Base-by-base conservation (phyloP, 345 rosid genomes). In the Eucalyptus tenuipes region DNA sequence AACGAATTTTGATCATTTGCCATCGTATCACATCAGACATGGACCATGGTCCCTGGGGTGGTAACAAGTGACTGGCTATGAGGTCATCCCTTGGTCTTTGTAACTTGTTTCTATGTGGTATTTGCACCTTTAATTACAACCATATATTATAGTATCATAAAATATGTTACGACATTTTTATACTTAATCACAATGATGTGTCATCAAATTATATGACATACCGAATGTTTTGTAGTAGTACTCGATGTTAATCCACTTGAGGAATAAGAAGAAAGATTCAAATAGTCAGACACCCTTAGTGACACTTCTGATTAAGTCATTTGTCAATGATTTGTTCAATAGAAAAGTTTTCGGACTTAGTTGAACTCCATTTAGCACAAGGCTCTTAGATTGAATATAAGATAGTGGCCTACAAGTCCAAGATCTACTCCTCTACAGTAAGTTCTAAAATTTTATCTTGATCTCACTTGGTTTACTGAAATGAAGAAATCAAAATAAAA, bases 271-370 rank as follows among this genome's bases (percentile, higher is more conserved):
- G 16, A 61, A 13, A 61, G 1, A 64, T 64, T 64, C 4, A 3
- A 64, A 15, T 13, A 7, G 17, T 29, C 10, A n/a, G 1, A 64
- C 37, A 29, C 18, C n/a, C 37, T 0, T 64, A 0, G 0, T 13
- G 4, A 0, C 33, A 64, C 71, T 3, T 64, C 17, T 14, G 13
- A 64, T 64, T 29, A 29, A 29, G 2, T n/a, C 14, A 29, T 64
- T 29, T 53, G n/a, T n/a, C n/a, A n/a, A n/a, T n/a, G n/a, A n/a
- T 27, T 27, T 59, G 68, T 59, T 27, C 3, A 13, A n/a, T n/a
- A 29, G 17, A 13, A 64, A n/a, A 64, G 4, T 2, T 0, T 64
- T 64, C 2, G 5, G 37, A 61, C 37, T 64, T 64, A 13, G 10
- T 64, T 64, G 3, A 64, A 64, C 71, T 29, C 31, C n/a, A 12